phyloP scores from a whole-genome alignment of 1,139 yeast species.

The Magnusiomyces tetraspermus region DNA sequence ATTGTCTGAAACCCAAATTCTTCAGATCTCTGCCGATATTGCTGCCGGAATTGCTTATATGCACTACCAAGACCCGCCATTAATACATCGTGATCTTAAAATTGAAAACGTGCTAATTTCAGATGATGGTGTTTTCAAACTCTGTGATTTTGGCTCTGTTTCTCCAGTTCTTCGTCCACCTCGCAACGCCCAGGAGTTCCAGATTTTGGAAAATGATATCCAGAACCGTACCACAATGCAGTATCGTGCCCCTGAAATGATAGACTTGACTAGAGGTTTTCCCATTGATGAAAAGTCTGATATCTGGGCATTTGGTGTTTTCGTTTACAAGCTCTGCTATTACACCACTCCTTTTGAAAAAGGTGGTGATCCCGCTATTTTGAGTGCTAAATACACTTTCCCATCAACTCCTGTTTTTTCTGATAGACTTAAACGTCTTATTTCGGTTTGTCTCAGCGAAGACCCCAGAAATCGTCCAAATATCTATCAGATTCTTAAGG shows the following conservation, averaged over 20 bases:
- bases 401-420: conserved; percentile 40
- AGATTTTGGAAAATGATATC: conserved; percentile 67
- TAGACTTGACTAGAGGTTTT: conserved; percentile 71
- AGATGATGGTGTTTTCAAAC: conserved; percentile 59
- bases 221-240: conserved; percentile 95
- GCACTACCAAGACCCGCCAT: conserved; percentile 73
- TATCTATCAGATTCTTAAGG: conserved; percentile 69
- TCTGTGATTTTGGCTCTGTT: conserved; percentile 94
- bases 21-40: conserved; percentile 74
- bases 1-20: conserved; percentile 70
- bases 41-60: conserved; percentile 78
- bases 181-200: conserved; percentile 52
- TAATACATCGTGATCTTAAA: conserved; percentile 88
- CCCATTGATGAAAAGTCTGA: conserved; percentile 94
- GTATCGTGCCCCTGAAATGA: conserved; percentile 93
- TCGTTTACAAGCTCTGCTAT: conserved; percentile 82
- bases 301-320: conserved; percentile 93
- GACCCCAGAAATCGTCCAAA: conserved; percentile 80
- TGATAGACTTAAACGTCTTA: conserved; percentile 38
- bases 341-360: conserved; percentile 89
- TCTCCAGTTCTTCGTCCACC: conserved; percentile 62
- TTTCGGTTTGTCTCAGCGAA: conserved; percentile 69
- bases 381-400: conserved; percentile 51
- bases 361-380: conserved; percentile 58
- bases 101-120: conserved; percentile 89